Percentiles rank a stretch among this genome's conserved stretches.
Conservation (phyloP, 2,329 filamentous ascomycete genomes). For the Mycogone perniciosa region DNA sequence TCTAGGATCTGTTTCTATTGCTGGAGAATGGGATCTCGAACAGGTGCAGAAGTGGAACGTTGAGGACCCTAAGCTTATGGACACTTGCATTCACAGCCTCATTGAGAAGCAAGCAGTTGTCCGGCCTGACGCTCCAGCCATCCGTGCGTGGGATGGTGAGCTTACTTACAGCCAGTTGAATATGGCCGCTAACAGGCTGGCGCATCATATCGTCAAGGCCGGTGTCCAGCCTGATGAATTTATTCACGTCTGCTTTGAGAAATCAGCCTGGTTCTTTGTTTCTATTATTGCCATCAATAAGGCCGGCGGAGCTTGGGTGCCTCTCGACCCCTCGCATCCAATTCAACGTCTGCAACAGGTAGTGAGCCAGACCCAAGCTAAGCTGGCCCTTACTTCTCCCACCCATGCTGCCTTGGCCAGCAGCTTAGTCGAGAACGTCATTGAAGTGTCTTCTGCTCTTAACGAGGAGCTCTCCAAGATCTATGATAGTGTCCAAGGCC, state of each 20-base stretch:
- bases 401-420: constrained; percentile 1
- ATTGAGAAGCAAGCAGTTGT: not conserved
- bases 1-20: not conserved
- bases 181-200: not conserved
- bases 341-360: constrained; percentile 3
- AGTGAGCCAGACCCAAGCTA: not conserved
- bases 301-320: constrained; percentile 17
- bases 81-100: constrained; percentile 6
- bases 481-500: not conserved
- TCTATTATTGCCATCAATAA: constrained; percentile 23
- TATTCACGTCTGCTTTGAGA: constrained; percentile 15
- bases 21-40: constrained; percentile 7
- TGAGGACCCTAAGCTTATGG: constrained; percentile 3
- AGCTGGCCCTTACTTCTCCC: constrained; percentile 1
- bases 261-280: constrained; percentile 18
- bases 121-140: constrained; percentile 5
- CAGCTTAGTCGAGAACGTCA: not conserved
- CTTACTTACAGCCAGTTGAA: constrained; percentile 17
- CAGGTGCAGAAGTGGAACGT: constrained; percentile 5
- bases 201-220: constrained; percentile 1
- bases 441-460: constrained; percentile 1
- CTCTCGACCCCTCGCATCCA: constrained; percentile 6
- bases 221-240: constrained; percentile 19
- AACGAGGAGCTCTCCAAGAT: not conserved
- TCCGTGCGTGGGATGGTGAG: constrained; percentile 18